Base-by-base conservation (phyloP, 2,329 filamentous ascomycete genomes). In the Orbilia quercus region DNA sequence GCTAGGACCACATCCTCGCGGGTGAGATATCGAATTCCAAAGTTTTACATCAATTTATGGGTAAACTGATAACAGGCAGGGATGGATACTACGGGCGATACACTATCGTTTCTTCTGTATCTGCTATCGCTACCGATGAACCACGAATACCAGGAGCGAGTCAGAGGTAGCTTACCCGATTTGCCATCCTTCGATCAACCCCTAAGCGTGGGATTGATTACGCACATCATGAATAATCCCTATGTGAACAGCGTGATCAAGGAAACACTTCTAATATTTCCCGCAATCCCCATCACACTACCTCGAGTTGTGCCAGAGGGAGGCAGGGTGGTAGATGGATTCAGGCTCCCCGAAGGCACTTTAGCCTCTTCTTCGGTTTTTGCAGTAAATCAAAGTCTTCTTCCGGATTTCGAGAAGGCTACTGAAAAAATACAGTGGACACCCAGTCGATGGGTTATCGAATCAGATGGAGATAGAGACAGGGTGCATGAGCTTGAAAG, bases 261-360 rank as follows among this genome's bases (percentile, higher is more conserved):
- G 48, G 84, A 86, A 76, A 84, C 84, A 0, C 75, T 85, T 2
- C 78, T 84, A 0, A 77, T 86, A 0, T 83, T 84, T 48, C 81
- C 84, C 9, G 84, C 85, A 0, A 79, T 86, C 6, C 84, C 85
- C 0, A 83, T 70, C 14, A 65, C 67, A 7, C 51, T 76, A 22
- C 62, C 62, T 45, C 59, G 71, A 60, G 47, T 75, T 9, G 67
- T 75, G 16, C 67, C 55, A 47, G 9, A 40, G 22, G 42, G 44
- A 44, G 87, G 87, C 0, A 82, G 86, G 31, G 80, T 79, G 0
- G 85, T 89, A 57, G 85, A 87, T 71, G 85, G 84, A 0, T 84
- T 83, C 75, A 83, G 82, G 63, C 71, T 89, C 14, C 86, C 87
- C 0, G 82, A 79, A 40, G 81, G 82, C 3, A 85, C 86, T 0